These are phyloP conservation scores for Parachaetomium inaequale DNA, from an alignment of 495 filamentous ascomycete species.

Conservation along the genomic window DNA sequence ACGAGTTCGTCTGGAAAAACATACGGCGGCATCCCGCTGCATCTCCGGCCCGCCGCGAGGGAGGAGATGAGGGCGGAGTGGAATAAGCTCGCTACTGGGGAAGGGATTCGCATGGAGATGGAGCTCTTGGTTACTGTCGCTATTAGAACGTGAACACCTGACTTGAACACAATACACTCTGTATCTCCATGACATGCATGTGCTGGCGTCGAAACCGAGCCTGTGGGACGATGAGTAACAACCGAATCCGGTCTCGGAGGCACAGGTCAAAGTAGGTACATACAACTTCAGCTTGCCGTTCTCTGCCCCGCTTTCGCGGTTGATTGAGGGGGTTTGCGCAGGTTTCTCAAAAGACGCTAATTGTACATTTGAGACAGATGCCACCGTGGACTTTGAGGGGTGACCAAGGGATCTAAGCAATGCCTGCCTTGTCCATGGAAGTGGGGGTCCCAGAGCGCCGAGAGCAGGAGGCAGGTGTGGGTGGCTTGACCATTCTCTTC, in stretches of 20 bases:
- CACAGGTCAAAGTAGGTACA: too few relatives aligned
- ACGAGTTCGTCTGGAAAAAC: slow-evolving; percentile 3
- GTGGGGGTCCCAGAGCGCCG: too few relatives aligned
- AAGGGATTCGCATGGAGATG: not conserved
- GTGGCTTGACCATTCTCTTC: too few relatives aligned
- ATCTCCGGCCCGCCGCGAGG: not conserved
- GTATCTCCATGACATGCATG: too few relatives aligned
- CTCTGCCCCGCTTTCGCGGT: not conserved
- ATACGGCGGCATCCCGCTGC: not conserved
- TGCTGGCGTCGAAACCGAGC: too few relatives aligned
- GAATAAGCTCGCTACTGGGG: not conserved
- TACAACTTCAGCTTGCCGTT: too few relatives aligned
- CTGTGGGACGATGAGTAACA: not conserved
- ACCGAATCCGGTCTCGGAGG: not conserved
- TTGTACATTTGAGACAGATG: too few relatives aligned
- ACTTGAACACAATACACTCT: too few relatives aligned
- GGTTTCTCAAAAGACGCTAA: not conserved
- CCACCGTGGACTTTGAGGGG: too few relatives aligned
- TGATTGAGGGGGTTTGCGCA: not conserved
- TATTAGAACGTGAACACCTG: not conserved
- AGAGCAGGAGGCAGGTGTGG: too few relatives aligned
- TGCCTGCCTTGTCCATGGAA: too few relatives aligned
- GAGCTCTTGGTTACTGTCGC: not conserved
- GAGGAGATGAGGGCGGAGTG: slow-evolving; percentile 1
- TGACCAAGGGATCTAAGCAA: not conserved